These are phyloP conservation scores for Exophiala viscosa DNA, from an alignment of 2,329 filamentous ascomycete species.

Conservation along the genomic window DNA sequence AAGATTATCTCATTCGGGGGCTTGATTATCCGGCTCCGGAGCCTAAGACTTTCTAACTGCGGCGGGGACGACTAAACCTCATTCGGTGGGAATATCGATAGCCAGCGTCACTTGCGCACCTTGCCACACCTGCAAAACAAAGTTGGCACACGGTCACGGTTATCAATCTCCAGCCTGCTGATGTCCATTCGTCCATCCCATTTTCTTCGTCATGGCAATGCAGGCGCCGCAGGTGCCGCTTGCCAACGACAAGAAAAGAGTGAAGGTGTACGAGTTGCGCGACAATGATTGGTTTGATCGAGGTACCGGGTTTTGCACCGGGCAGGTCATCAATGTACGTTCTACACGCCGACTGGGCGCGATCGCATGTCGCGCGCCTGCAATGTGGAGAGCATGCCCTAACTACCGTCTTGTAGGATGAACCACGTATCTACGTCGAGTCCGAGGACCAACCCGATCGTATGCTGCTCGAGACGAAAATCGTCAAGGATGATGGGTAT, in stretches of 20 bases:
- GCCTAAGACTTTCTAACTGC: not conserved
- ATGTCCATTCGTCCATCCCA: constrained; percentile 23
- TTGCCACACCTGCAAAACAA: constrained; percentile 4
- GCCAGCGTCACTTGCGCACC: constrained; percentile 6
- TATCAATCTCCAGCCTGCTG: constrained; percentile 14
- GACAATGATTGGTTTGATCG: constrained; percentile 99
- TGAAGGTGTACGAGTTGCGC: constrained; percentile 98
- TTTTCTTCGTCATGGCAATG: constrained; percentile 40
- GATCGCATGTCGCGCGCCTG: not conserved
- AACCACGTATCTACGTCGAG: constrained; percentile 83
- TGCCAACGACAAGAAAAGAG: constrained; percentile 58
- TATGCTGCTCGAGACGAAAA: constrained; percentile 80
- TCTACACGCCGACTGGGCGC: not conserved
- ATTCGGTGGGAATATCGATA: too few relatives aligned
- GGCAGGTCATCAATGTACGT: constrained; percentile 68
- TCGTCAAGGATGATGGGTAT: constrained; percentile 91
- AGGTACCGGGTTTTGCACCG: constrained; percentile 91
- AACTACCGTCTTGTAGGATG: constrained; percentile 52
- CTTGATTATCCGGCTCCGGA: too few relatives aligned
- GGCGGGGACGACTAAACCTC: not conserved
- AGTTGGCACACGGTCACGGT: constrained; percentile 13
- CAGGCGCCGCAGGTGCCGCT: constrained; percentile 46
- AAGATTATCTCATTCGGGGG: too few relatives aligned
- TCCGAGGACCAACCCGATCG: constrained; percentile 87
- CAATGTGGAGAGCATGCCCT: constrained; percentile 6